Conservation (phyloP, 495 filamentous ascomycete genomes). For the Daldinia decipiens region DNA sequence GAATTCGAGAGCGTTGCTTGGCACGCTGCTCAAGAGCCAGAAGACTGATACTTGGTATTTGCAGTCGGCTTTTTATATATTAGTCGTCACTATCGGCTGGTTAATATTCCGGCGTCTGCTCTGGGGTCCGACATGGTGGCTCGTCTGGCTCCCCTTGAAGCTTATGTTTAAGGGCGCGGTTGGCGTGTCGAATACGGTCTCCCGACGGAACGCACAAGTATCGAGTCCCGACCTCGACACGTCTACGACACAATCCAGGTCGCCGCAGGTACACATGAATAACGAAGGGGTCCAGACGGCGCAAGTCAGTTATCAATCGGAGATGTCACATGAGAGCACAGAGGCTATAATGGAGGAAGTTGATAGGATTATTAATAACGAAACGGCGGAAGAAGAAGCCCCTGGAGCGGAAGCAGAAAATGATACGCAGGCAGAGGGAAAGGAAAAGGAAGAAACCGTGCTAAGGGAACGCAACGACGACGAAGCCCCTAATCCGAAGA, state of each 20-base stretch:
- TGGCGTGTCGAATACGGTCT: slow-evolving; percentile 53
- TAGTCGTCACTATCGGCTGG: slow-evolving; percentile 82
- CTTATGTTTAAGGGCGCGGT: slow-evolving; percentile 61
- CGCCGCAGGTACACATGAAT: slow-evolving; percentile 52
- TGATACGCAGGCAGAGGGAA: slow-evolving; percentile 17
- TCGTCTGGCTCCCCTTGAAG: slow-evolving; percentile 82
- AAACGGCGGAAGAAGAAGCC: slow-evolving; percentile 39
- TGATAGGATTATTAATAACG: slow-evolving; percentile 60
- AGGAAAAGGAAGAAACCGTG: slow-evolving; percentile 48
- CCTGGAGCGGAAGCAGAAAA: slow-evolving; percentile 3
- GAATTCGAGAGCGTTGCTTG: slow-evolving; percentile 76
- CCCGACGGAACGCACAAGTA: slow-evolving; percentile 51
- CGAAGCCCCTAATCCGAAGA: slow-evolving; percentile 74
- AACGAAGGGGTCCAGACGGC: slow-evolving; percentile 60
- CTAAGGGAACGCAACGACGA: slow-evolving; percentile 59
- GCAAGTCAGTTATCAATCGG: slow-evolving; percentile 40
- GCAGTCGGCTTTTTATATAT: slow-evolving; percentile 83
- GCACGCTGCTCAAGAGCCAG: slow-evolving; percentile 81
- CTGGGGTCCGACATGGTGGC: slow-evolving; percentile 91
- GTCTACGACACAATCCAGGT: slow-evolving; percentile 32
- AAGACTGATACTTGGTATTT: slow-evolving; percentile 99
- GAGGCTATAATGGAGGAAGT: slow-evolving; percentile 60
- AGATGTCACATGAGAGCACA: slow-evolving; percentile 35
- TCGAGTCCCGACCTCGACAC: slow-evolving; percentile 48
- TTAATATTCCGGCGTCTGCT: slow-evolving; percentile 83